Conservation (phyloP, 177 flowering plant species). For the Vitis hybrid region DNA sequence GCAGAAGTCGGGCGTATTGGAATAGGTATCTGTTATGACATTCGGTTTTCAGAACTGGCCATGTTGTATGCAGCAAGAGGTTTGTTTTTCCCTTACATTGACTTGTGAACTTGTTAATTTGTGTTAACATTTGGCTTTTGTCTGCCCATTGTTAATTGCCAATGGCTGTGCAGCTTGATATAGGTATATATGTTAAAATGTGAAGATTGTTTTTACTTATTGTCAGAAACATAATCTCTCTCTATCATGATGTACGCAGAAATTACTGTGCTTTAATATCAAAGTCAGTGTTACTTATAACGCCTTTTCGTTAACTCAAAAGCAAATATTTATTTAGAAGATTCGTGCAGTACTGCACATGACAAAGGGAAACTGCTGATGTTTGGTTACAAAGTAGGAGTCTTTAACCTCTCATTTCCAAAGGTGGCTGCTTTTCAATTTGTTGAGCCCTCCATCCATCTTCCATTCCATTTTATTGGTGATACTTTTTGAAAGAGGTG, state of each 20-base stretch:
- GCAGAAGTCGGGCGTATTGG: constrained; percentile 97
- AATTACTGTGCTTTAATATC: neutral
- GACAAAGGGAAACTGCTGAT: neutral
- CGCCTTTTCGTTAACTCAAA: neutral
- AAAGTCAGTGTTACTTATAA: neutral
- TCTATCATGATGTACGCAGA: neutral
- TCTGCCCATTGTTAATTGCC: neutral
- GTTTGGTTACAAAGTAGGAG: neutral
- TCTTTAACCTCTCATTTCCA: neutral
- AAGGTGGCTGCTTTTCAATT: neutral
- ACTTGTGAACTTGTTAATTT: neutral
- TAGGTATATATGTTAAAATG: neutral
- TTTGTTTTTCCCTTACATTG: constrained; percentile 24
- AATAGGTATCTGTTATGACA: constrained; percentile 93
- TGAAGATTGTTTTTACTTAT: too few relatives aligned
- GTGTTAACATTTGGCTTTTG: neutral
- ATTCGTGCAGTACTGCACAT: neutral
- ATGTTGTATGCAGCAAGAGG: constrained; percentile 97
- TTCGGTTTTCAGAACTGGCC: constrained; percentile 92
- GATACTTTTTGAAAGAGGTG: too few relatives aligned
- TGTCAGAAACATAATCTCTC: neutral
- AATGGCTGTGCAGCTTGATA: neutral
- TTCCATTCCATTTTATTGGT: too few relatives aligned
- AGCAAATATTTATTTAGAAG: constrained; percentile 1
- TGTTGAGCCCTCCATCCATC: too few relatives aligned